Evolutionary conservation across 805 yeast species (phyloP), one percentile per base, ranked within the genome.

Genomic region (Yarrowia yakushimensis): DNA sequence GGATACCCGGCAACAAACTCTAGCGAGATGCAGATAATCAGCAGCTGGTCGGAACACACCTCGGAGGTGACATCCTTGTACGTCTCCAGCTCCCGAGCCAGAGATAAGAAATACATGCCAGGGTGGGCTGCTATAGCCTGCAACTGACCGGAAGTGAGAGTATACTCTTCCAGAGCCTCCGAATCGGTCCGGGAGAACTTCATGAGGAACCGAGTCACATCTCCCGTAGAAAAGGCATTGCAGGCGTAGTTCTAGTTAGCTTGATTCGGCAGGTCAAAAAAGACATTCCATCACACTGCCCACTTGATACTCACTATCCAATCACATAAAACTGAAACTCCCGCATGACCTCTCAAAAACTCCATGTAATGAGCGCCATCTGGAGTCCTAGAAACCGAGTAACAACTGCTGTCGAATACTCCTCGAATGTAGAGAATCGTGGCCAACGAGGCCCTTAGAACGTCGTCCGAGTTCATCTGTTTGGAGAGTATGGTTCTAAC

Each of bases 221-320:
- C 15, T 0, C 59, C 59, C 2, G 43, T 30, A 0, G 25, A 15
- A 10, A 52, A 52, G 9, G 59, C 59, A n/a, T 34, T n/a, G 17
- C 43, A 34, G 18, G 59, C 59, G 17, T 52, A 52, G 31, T 52
- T 52, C 59, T 50, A 12, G 59, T 34, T 46, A 46, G 59, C n/a
- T 2, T 20, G 17, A 1, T 2, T n/a, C n/a, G n/a, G n/a, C n/a
- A n/a, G 27, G 27, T 8, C 27, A 25, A 25, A 5, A 25, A 25
- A 5, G 27, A 25, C 27, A 25, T 4, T 5, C 27, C 27, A 8
- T 25, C 4, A 25, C 27, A 25, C 27, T n/a, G n/a, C n/a, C n/a
- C 4, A 25, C 17, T 15, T 25, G 18, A 45, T 31, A 50, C 59
- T 52, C 59, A 52, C 59, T 25, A 52, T 36, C 59, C 59, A 52